These are phyloP conservation scores for Akanthomyces uredinophilus DNA, from an alignment of 2,329 filamentous ascomycete species.

Conservation along the genomic window DNA sequence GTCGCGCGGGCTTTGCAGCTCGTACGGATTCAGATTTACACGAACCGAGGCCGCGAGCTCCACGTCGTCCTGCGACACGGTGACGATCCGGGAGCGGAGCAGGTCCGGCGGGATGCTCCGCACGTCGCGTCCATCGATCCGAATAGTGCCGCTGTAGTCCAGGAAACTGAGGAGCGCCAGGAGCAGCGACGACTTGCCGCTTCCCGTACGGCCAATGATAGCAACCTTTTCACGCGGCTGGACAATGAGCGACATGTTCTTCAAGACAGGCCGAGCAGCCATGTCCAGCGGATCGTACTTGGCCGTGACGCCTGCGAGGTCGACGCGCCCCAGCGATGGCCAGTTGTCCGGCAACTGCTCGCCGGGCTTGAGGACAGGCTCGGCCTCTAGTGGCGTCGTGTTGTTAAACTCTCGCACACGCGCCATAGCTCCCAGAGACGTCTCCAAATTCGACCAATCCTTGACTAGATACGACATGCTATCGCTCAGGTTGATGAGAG, in stretches of 20 bases:
- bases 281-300: slow-evolving; percentile 11
- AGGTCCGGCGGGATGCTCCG: slow-evolving; percentile 11
- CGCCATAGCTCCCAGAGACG: slow-evolving; percentile 10
- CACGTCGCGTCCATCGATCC: slow-evolving; percentile 14
- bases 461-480: slow-evolving; percentile 5
- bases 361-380: not conserved
- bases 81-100: slow-evolving; percentile 25
- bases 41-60: slow-evolving; percentile 13
- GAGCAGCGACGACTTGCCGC: slow-evolving; percentile 14
- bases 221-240: slow-evolving; percentile 12
- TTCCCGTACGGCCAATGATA: slow-evolving; percentile 14
- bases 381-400: not conserved
- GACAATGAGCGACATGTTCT: slow-evolving; percentile 10
- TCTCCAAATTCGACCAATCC: slow-evolving; percentile 13
- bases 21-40: slow-evolving; percentile 15
- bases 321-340: slow-evolving; percentile 10
- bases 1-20: not conserved
- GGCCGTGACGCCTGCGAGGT: slow-evolving; percentile 8
- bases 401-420: slow-evolving; percentile 10
- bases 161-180: slow-evolving; percentile 10
- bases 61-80: slow-evolving; percentile 24
- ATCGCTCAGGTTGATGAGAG: slow-evolving; percentile 10
- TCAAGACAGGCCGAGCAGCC: slow-evolving; percentile 1
- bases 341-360: slow-evolving; percentile 9
- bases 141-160: slow-evolving; percentile 13